Evolutionary conservation across 768 basidiomycete species (phyloP), one percentile per base, ranked within the genome.

Genomic region (Hortiboletus flavorubellus): DNA sequence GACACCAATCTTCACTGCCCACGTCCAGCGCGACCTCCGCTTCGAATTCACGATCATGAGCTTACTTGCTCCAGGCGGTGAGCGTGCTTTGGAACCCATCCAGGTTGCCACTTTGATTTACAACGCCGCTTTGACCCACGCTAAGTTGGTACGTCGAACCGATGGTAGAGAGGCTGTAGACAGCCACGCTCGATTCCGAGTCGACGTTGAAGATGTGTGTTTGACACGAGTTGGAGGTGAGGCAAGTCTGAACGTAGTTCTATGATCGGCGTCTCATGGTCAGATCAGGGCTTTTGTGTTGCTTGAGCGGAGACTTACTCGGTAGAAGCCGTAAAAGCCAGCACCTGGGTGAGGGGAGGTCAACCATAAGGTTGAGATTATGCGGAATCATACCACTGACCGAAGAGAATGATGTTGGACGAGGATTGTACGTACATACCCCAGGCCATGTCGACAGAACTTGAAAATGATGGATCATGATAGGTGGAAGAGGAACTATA

Each of bases 251-350:
- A 10, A 8, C 55, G 60, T 75, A 79, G 61, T 76, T 72, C 71
- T 79, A 58, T 38, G 11, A 33, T 21, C 14, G 47, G 48, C 8
- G 29, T 11, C n/a, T 18, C 8, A 41, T 16, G 37, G n/a, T 45
- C n/a, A 49, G 29, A 26, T 37, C 23, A 2, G 10, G 30, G 15
- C 15, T 21, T 33, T 4, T n/a, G 21, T 34, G 1, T 35, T 4
- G 2, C 12, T 18, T 15, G 11, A n/a, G 8, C 8, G 16, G 34
- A 31, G 4, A 47, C 65, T 49, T 53, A 70, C 77, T 50, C 68
- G 66, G 73, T 71, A 81, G 67, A 81, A 81, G 63, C 70, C 76
- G 64, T 82, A 82, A 39, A 78, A 65, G 0, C 80, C 79, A 0
- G 75, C 80, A 35, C 79, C 76, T 76, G 40, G 12, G n/a, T 7